Evolutionary conservation across 129 eudicot species (phyloP).

Genomic region (Ambrosia artemisiifolia): DNA sequence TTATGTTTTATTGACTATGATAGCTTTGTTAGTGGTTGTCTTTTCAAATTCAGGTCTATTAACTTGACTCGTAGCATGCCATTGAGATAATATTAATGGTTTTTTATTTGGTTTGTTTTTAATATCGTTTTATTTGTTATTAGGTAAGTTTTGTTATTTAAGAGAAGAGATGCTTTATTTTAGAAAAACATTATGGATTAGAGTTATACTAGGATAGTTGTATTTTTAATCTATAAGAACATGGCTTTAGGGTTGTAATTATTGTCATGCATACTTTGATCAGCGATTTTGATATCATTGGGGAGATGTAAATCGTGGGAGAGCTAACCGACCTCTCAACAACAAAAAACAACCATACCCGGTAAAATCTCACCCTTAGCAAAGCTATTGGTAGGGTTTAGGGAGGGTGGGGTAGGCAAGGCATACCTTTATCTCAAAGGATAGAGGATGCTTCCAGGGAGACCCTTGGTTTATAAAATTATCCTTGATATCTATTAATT

Average conservation of each 20-base stretch:
- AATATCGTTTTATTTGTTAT: too few species aligned
- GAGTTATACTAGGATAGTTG: neutral
- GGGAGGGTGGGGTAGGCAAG: too few species aligned
- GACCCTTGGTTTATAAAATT: neutral
- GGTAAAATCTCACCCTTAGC: too few species aligned
- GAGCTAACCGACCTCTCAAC: neutral
- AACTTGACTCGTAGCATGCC: neutral
- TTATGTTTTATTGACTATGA: conserved; percentile 1
- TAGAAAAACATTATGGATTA: neutral
- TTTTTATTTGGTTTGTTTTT: neutral
- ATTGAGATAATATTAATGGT: neutral
- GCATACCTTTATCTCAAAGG: too few species aligned
- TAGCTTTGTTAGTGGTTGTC: neutral
- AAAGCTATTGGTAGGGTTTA: too few species aligned
- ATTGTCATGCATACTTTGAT: neutral
- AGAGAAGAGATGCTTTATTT: neutral
- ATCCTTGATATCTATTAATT: neutral
- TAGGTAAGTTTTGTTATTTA: neutral
- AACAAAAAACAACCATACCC: too few species aligned
- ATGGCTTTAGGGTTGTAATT: neutral
- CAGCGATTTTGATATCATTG: neutral
- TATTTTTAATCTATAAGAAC: neutral
- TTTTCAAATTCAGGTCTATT: conserved; percentile 2
- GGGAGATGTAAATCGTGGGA: neutral
- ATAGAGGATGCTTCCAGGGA: too few species aligned